A percentile compares a stretch with the other conserved stretches of the same genome.
phyloP scores from a whole-genome alignment of 352 stramenopile genomes.

The Phytophthora pseudosyringae region DNA sequence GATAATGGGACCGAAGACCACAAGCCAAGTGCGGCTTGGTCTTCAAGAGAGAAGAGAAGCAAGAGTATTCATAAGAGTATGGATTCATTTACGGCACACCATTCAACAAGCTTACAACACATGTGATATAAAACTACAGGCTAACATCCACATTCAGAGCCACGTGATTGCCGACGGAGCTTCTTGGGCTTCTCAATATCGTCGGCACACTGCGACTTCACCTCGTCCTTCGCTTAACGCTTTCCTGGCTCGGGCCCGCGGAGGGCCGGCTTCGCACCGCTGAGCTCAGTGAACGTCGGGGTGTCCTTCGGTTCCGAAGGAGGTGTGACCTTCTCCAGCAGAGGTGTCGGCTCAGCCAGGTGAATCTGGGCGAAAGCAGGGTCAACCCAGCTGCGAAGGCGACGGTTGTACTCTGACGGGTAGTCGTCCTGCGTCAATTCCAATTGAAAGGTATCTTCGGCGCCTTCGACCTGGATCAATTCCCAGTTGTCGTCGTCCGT shows the following conservation, averaged over 20 bases:
- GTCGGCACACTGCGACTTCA: background rate
- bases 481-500: background rate
- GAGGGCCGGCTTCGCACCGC: background rate
- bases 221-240: background rate
- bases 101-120: too few relatives aligned
- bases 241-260: constrained; percentile 2
- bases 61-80: too few relatives aligned
- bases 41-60: too few relatives aligned
- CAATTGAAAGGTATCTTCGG: background rate
- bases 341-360: background rate
- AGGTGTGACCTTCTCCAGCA: constrained; percentile 5
- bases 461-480: background rate
- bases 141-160: too few relatives aligned
- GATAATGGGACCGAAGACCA: too few relatives aligned
- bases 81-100: too few relatives aligned
- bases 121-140: too few relatives aligned
- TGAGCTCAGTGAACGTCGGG: too few relatives aligned
- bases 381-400: constrained; percentile 1
- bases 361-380: constrained; percentile 3
- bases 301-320: background rate
- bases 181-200: too few relatives aligned
- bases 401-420: constrained; percentile 3
- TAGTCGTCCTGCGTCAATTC: background rate
- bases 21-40: too few relatives aligned
- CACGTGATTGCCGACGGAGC: background rate